Evolutionary conservation across 352 stramenopile genomes (phyloP).

Genomic region (Globisporangium radiosum): DNA sequence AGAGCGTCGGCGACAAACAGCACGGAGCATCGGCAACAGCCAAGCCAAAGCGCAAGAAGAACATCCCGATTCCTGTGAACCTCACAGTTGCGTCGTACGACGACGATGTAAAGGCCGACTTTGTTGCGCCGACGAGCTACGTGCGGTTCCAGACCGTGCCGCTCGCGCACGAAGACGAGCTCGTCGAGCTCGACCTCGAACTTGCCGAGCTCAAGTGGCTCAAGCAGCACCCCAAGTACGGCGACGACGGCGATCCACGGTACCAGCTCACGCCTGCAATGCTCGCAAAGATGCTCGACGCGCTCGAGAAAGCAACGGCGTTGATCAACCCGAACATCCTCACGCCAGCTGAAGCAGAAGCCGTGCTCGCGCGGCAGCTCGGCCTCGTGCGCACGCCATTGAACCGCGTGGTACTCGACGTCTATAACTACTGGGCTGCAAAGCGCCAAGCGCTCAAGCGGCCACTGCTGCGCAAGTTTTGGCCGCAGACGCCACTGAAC

Average conservation of each 20-base stretch:
- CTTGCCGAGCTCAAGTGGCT: conserved; percentile 88
- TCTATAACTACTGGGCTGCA: conserved; percentile 95
- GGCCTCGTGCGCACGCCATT: conserved; percentile 62
- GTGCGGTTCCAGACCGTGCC: conserved; percentile 74
- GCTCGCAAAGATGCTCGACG: conserved; percentile 81
- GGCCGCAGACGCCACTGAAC: conserved; percentile 93
- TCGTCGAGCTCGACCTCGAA: conserved; percentile 73
- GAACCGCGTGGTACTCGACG: conserved; percentile 67
- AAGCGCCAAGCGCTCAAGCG: conserved; percentile 91
- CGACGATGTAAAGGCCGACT: conserved; percentile 54
- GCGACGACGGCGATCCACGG: conserved; percentile 66
- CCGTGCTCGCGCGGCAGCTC: conserved; percentile 65
- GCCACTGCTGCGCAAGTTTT: conserved; percentile 93
- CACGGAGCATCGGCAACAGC: conserved; percentile 9
- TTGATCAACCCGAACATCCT: conserved; percentile 75
- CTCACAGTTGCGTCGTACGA: conserved; percentile 62
- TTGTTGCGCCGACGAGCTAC: conserved; percentile 73
- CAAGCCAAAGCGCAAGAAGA: conserved; percentile 66
- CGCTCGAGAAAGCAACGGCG: conserved; percentile 79
- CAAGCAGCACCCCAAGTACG: conserved; percentile 73
- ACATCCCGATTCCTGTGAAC: conserved; percentile 84
- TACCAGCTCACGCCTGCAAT: conserved; percentile 64
- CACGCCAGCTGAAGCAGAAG: conserved; percentile 63
- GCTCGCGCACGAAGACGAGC: conserved; percentile 28
- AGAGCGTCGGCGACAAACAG: conserved; percentile 61